Percentiles rank a stretch among this genome's conserved stretches.
Evolutionary conservation across 352 stramenopile genomes (phyloP).

Genomic region (Thalassiosira hispida): DNA sequence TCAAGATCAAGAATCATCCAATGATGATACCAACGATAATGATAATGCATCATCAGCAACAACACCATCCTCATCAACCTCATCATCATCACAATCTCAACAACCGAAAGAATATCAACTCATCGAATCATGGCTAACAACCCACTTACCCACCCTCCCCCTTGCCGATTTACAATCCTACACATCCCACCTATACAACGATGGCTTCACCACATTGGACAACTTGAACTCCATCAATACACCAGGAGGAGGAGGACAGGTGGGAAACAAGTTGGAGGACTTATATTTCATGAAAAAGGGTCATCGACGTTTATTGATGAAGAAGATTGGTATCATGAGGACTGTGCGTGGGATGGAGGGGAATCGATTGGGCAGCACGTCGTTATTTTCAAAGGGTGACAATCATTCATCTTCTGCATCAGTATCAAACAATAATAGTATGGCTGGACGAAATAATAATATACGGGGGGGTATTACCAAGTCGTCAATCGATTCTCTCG

Average conservation of each 20-base stretch:
- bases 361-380: no score
- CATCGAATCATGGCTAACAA: conserved; percentile 10
- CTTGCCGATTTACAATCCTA: conserved; percentile 15
- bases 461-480: no score
- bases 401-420: no score
- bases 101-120: neutral
- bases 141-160: conserved; percentile 23
- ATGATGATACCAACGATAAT: no score
- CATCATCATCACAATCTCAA: no score
- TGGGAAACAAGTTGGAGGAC: conserved; percentile 30
- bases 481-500: neutral
- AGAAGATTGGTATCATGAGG: conserved; percentile 35
- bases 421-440: no score
- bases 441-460: no score
- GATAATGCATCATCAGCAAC: no score
- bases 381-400: no score
- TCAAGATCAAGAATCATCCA: no score
- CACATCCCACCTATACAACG: conserved; percentile 2
- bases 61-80: no score
- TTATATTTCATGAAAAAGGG: conserved; percentile 54
- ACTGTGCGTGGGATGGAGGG: neutral
- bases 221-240: conserved; percentile 25
- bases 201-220: conserved; percentile 33
- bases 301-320: conserved; percentile 32
- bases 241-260: neutral